These are phyloP conservation scores for Lactarius deliciosus DNA, from an alignment of 768 basidiomycete genomes.

Conservation along the genomic window DNA sequence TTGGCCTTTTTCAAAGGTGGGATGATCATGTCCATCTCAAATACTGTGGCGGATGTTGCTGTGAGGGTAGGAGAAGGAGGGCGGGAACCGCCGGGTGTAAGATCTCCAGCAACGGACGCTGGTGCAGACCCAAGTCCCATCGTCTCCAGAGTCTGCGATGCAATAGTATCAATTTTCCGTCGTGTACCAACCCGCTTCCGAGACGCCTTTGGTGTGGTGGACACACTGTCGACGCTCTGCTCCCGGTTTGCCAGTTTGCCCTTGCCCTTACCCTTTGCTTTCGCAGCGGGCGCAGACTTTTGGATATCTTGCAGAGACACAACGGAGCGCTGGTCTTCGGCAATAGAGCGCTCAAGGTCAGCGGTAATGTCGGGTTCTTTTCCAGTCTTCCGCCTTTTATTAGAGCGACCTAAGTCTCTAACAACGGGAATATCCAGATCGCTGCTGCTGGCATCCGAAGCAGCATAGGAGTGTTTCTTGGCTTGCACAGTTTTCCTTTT, in stretches of 20 bases:
- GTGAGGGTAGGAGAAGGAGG: conserved; percentile 63
- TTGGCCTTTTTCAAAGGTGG: conserved; percentile 75
- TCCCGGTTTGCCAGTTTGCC: conserved; percentile 44
- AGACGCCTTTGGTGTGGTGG: conserved; percentile 48
- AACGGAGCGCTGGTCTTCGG: conserved; percentile 49
- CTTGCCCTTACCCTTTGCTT: conserved; percentile 55
- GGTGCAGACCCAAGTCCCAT: conserved; percentile 54
- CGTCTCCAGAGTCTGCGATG: conserved; percentile 52
- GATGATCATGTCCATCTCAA: conserved; percentile 66
- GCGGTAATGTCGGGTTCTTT: conserved; percentile 36
- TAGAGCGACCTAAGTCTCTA: conserved; percentile 45
- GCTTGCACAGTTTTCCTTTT: conserved; percentile 54
- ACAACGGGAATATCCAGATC: conserved; percentile 50
- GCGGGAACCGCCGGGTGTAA: conserved; percentile 67
- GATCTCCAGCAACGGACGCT: conserved; percentile 60
- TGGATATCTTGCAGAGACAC: conserved; percentile 36
- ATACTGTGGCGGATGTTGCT: conserved; percentile 58
- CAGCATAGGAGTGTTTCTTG: conserved; percentile 42
- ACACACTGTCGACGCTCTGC: conserved; percentile 57
- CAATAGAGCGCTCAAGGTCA: conserved; percentile 37
- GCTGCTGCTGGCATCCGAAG: conserved; percentile 56
- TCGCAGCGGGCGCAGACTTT: conserved; percentile 35
- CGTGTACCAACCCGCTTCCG: conserved; percentile 54
- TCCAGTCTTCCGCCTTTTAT: conserved; percentile 66
- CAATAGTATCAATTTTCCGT: conserved; percentile 55